These are phyloP conservation scores for Penicillium antarcticum DNA, from an alignment of 495 filamentous ascomycete genomes.

Conservation along the genomic window DNA sequence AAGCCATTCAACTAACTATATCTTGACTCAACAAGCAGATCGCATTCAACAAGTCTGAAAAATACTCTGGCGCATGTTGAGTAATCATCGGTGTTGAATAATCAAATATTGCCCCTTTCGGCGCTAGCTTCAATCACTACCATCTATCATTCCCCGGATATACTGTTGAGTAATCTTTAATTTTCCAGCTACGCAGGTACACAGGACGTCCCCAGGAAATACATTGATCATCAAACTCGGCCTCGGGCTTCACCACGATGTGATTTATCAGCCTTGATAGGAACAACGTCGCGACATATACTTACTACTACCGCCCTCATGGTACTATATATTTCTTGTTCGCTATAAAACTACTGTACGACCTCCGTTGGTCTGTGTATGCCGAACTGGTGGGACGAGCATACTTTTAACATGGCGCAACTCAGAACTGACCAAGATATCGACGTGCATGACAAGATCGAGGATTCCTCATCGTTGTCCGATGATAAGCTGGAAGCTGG, in stretches of 20 bases:
- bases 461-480: neutral
- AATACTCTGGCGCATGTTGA: neutral
- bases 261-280: no score
- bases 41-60: neutral
- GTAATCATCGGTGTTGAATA: slow-evolving; percentile 4
- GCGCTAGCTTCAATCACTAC: neutral
- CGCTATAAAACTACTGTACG: no score
- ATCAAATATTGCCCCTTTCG: neutral
- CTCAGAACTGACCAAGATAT: neutral
- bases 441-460: neutral
- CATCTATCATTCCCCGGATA: neutral
- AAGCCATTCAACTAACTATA: no score
- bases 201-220: neutral
- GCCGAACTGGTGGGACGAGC: no score
- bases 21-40: no score
- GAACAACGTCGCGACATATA: neutral
- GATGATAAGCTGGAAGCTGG: neutral
- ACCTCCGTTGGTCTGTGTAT: no score
- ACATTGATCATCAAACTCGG: neutral
- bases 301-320: no score
- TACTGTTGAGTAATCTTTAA: no score
- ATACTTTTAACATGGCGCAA: neutral
- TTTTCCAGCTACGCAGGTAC: no score
- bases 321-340: no score
- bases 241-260: neutral